phyloP scores from a whole-genome alignment of 805 yeast species.

The Hanseniaspora valbyensis region DNA sequence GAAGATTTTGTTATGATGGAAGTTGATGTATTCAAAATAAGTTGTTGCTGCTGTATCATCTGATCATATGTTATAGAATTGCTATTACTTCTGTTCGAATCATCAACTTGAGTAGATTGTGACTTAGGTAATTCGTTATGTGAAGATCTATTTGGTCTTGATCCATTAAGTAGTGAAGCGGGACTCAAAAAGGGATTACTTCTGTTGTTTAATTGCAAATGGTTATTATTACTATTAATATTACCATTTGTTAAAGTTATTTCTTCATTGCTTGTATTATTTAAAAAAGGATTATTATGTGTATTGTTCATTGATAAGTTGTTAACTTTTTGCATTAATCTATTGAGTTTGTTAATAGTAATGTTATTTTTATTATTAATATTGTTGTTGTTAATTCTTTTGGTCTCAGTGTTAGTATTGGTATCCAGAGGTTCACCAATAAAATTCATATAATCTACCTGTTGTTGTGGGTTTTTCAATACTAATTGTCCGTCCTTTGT shows the following conservation, averaged over 20 bases:
- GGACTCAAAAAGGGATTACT: slow-evolving; percentile 3
- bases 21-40: neutral
- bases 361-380: neutral
- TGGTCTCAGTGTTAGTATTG: neutral
- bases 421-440: slow-evolving; percentile 9
- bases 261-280: neutral
- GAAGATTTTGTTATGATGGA: slow-evolving; percentile 5
- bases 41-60: neutral
- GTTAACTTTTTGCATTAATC: slow-evolving; percentile 10
- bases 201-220: neutral
- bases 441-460: slow-evolving; percentile 11
- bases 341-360: slow-evolving; percentile 7
- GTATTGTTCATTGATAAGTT: neutral
- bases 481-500: slow-evolving; percentile 14
- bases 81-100: neutral
- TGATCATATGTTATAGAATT: neutral
- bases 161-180: neutral
- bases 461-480: slow-evolving; percentile 13
- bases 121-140: neutral
- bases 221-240: neutral
- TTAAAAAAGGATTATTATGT: neutral
- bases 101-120: neutral
- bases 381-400: neutral
- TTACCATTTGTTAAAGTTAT: neutral
- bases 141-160: neutral